Base-by-base conservation (phyloP, 2,329 filamentous ascomycete genomes). In the Diaporthe helianthi region DNA sequence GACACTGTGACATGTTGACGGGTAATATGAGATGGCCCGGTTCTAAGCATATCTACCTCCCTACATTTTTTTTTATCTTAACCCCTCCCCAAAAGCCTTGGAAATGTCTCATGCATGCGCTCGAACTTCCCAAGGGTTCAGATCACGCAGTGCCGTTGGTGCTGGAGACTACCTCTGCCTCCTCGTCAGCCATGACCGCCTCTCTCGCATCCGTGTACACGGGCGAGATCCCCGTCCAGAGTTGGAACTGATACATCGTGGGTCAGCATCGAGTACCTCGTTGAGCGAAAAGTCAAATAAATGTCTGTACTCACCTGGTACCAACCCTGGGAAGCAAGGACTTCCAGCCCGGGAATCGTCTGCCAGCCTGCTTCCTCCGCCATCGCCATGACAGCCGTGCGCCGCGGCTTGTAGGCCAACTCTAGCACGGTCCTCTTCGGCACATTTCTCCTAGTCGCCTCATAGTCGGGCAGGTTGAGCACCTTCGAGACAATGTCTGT, bases 341-440 rank as follows among this genome's bases (percentile, higher is more conserved):
- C 94, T 79, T 99, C 96, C 47, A 98, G 80, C 0, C 96, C 96
- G 9, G 93, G 90, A 72, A 98, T 91, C 2, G 92, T 93, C 68
- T 83, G 86, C 96, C 96, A 99, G 3, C 91, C 90, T 15, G 87
- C 87, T 73, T 91, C 87, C 74, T 89, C 85, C 2, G 94, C 95
- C 77, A 98, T 83, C 77, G 92, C 87, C 90, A 98, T 98, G 73
- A 97, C 80, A 9, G 91, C 88, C 5, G 96, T 99, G 65, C 92
- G 86, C 0, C 87, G 84, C 24, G 96, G 96, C 80, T 95, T 97
- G 80, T 99, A 99, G 2, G 96, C 95, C 94, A 99, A 97, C 80
- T 99, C 96, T 4, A 98, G 82, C 71, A 98, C 81, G 15, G 96
- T 87, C 24, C 87, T 86, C 67, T 67, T 69, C 31, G 80, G 80